Percentiles rank a stretch among this genome's conserved stretches.
phyloP scores from a whole-genome alignment of 371 early-diverging fungal genomes.

The Mortierella sp. region DNA sequence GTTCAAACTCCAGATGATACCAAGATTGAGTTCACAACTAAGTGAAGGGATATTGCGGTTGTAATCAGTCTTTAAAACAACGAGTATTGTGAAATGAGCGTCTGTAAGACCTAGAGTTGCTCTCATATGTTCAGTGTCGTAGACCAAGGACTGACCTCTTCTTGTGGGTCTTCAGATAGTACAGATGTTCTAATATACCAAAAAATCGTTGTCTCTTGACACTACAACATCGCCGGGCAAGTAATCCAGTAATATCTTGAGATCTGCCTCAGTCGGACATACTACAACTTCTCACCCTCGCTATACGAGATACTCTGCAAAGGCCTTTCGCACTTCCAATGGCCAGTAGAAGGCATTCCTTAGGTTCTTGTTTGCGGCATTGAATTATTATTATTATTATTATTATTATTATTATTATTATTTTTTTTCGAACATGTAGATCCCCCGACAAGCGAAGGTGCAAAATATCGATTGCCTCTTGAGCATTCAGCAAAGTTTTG shows the following conservation, averaged over 20 bases:
- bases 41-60: constrained; percentile 4
- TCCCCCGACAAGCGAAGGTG: neutral
- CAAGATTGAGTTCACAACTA: constrained; percentile 9
- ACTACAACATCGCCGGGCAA: constrained; percentile 2
- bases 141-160: neutral
- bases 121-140: neutral
- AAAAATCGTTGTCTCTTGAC: constrained; percentile 4
- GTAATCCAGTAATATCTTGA: neutral
- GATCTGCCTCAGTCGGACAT: constrained; percentile 6
- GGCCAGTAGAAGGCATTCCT: constrained; percentile 5
- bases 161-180: neutral
- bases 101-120: constrained; percentile 2
- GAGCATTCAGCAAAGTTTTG: too few relatives aligned
- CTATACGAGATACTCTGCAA: neutral
- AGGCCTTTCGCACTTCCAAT: neutral
- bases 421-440: neutral
- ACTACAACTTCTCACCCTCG: neutral
- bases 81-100: constrained; percentile 4
- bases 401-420: too few relatives aligned
- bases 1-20: constrained; percentile 2
- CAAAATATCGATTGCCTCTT: too few relatives aligned
- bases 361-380: constrained; percentile 2
- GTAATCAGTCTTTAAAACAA: constrained; percentile 19
- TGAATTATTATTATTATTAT: neutral
- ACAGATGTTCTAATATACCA: neutral